These are phyloP conservation scores for Trichoderma sp. DNA, from an alignment of 2,329 filamentous ascomycete genomes.

Conservation along the genomic window DNA sequence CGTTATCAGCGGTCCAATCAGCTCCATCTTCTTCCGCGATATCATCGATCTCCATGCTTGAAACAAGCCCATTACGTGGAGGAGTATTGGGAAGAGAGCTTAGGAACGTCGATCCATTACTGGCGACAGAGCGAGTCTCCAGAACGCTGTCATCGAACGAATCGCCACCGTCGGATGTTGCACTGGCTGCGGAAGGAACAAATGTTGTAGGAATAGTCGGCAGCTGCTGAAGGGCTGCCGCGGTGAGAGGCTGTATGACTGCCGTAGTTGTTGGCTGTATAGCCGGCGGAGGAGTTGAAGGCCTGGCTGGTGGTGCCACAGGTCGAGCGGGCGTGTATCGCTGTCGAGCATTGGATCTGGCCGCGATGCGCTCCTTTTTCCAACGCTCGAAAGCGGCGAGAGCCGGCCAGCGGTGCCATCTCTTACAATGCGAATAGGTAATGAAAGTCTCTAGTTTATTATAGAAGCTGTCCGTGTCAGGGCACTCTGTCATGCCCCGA, in stretches of 20 bases:
- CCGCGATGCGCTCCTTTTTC: conserved; percentile 1
- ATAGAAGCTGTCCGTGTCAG: conserved; percentile 13
- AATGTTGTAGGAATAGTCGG: neutral
- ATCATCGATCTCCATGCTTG: neutral
- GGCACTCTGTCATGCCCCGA: conserved; percentile 1
- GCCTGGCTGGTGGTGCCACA: neutral
- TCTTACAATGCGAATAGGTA: conserved; percentile 15
- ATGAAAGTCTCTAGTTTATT: conserved; percentile 11
- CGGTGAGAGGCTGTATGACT: conserved; percentile 7
- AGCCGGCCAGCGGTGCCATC: conserved; percentile 5
- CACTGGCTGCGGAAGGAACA: conserved; percentile 4
- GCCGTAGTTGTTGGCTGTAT: neutral
- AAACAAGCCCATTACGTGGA: neutral
- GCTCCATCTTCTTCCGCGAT: neutral
- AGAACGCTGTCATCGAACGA: conserved; percentile 7
- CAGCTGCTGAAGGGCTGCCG: conserved; percentile 1
- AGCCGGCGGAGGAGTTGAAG: neutral
- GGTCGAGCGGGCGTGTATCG: neutral
- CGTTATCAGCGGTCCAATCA: neutral
- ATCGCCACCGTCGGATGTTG: conserved; percentile 5
- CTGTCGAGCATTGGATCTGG: neutral
- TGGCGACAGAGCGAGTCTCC: neutral
- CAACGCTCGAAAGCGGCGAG: neutral
- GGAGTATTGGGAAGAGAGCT: conserved; percentile 3
- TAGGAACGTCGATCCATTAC: conserved; percentile 6